A percentile compares a stretch with the other conserved stretches of the same genome.
These are phyloP conservation scores for Aquanectria penicillioides DNA, from an alignment of 2,329 filamentous ascomycete genomes.

Conservation along the genomic window DNA sequence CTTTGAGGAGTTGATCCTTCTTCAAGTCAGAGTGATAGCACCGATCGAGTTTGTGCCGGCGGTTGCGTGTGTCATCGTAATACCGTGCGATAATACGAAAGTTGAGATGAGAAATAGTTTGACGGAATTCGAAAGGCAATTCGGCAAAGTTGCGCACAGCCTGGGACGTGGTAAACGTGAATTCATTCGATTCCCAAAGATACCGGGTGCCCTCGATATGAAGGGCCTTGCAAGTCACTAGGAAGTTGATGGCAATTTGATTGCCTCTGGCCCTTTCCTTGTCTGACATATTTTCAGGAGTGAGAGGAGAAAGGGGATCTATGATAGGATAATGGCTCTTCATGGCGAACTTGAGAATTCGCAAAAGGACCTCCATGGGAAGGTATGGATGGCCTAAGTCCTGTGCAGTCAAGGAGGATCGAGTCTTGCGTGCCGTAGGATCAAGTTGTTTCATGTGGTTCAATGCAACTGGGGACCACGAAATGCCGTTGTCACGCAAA, in stretches of 20 bases:
- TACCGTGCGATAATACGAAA: constrained; percentile 65
- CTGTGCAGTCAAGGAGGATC: constrained; percentile 42
- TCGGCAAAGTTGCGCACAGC: constrained; percentile 61
- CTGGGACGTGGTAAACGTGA: constrained; percentile 64
- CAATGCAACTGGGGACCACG: constrained; percentile 56
- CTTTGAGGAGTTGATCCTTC: constrained; percentile 53
- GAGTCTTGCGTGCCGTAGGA: constrained; percentile 46
- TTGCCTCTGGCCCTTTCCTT: constrained; percentile 56
- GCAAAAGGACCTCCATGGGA: constrained; percentile 63
- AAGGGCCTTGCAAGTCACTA: constrained; percentile 62
- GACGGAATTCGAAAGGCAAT: constrained; percentile 54
- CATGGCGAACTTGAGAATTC: constrained; percentile 62
- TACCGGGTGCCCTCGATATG: constrained; percentile 59
- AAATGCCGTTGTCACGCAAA: constrained; percentile 61
- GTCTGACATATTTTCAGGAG: constrained; percentile 54
- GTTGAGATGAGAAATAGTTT: constrained; percentile 56
- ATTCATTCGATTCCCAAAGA: constrained; percentile 63
- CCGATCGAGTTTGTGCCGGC: constrained; percentile 53
- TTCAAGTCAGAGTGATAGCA: constrained; percentile 56
- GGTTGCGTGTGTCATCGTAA: constrained; percentile 60
- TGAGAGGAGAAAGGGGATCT: constrained; percentile 61
- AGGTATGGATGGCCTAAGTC: constrained; percentile 53
- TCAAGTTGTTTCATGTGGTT: constrained; percentile 46
- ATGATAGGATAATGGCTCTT: constrained; percentile 61
- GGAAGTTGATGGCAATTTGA: constrained; percentile 63